Conservation (phyloP, 2,329 filamentous ascomycete genomes). For the Dactylellina sp. region DNA sequence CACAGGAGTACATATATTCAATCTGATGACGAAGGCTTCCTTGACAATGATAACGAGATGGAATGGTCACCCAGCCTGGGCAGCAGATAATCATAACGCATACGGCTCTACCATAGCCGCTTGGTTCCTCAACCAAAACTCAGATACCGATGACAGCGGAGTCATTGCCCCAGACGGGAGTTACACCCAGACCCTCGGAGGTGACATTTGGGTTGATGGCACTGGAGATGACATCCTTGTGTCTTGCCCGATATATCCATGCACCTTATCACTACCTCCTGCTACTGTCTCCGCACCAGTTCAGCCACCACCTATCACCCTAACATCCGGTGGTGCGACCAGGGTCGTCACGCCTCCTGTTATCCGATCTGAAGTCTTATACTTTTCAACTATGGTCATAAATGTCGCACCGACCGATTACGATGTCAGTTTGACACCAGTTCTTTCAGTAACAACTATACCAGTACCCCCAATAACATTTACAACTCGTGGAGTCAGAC, state of each 20-base stretch:
- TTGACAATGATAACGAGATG: constrained; percentile 17
- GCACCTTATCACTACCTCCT: constrained; percentile 6
- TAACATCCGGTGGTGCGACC: neutral
- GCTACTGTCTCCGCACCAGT: constrained; percentile 2
- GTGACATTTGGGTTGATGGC: neutral
- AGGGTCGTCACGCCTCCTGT: neutral
- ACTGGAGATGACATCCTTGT: neutral
- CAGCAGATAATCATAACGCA: constrained; percentile 14
- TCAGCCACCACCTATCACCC: neutral
- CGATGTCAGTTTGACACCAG: neutral
- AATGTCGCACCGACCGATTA: neutral
- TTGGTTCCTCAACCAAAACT: constrained; percentile 1
- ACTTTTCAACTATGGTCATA: neutral
- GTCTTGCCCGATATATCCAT: constrained; percentile 10
- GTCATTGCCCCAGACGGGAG: neutral
- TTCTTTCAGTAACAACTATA: neutral
- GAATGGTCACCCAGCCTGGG: neutral
- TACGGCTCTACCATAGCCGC: constrained; percentile 11
- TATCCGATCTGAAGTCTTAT: constrained; percentile 2
- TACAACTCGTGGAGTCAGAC: neutral
- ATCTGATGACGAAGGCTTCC: constrained; percentile 19
- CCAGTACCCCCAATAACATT: constrained; percentile 1
- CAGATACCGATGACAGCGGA: neutral
- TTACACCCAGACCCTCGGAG: constrained; percentile 1
- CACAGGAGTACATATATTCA: constrained; percentile 21